Evolutionary conservation across 2,329 filamentous ascomycete species (phyloP).

Genomic region (Fusarium abutilonis): DNA sequence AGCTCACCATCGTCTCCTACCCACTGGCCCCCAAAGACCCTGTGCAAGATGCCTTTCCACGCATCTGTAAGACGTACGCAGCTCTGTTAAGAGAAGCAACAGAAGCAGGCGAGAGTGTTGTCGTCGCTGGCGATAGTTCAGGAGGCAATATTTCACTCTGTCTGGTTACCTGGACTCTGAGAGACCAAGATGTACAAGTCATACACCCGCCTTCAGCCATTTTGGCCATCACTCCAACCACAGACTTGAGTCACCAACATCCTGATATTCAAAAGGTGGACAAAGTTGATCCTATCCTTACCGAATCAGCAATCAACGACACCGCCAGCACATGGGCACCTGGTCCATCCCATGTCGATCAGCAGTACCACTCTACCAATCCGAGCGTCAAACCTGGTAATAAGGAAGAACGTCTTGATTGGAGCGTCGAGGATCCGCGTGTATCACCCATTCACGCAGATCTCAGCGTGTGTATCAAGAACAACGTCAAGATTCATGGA

Average conservation of each 20-base stretch:
- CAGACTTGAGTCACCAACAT: constrained; percentile 46
- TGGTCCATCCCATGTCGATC: not conserved
- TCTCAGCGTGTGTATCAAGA: constrained; percentile 43
- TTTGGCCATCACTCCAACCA: constrained; percentile 57
- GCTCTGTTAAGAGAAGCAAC: constrained; percentile 53
- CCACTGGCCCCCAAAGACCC: constrained; percentile 65
- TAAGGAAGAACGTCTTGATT: constrained; percentile 4
- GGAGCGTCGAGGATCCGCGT: constrained; percentile 51
- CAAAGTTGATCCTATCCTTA: constrained; percentile 43
- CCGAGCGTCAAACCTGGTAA: not conserved
- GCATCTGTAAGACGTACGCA: constrained; percentile 57
- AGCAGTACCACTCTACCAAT: not conserved
- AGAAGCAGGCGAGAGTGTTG: constrained; percentile 52
- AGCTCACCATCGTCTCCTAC: constrained; percentile 60
- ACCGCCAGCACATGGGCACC: constrained; percentile 45
- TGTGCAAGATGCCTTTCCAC: constrained; percentile 59
- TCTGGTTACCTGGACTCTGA: constrained; percentile 48
- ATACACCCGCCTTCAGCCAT: constrained; percentile 50
- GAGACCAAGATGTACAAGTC: constrained; percentile 39
- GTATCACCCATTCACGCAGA: constrained; percentile 61
- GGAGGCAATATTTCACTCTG: constrained; percentile 63
- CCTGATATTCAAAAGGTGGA: constrained; percentile 30
- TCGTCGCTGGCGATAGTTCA: constrained; percentile 64
- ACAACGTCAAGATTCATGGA: constrained; percentile 60
- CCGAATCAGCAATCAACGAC: constrained; percentile 20